phyloP scores from a whole-genome alignment of 148 eudicot genomes.

The Amaranthus hypochondriacus region DNA sequence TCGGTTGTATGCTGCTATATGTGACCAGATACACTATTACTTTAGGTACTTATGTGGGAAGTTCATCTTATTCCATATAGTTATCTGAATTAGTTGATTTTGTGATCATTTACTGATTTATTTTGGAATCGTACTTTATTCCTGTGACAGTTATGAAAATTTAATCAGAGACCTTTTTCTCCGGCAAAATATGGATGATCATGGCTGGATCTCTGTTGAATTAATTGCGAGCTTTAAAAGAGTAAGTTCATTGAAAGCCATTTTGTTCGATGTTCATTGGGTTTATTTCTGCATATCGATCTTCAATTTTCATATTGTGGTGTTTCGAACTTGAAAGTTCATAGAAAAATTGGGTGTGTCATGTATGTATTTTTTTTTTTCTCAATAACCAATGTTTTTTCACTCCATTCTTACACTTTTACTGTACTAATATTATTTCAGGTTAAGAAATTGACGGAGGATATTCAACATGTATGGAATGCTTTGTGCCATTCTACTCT shows the following conservation, averaged over 20 bases:
- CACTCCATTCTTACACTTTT: no score
- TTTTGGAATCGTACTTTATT: conserved; percentile 9
- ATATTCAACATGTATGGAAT: no score
- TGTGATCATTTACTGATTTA: neutral
- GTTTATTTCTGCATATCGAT: neutral
- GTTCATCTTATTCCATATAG: neutral
- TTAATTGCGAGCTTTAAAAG: conserved; percentile 65
- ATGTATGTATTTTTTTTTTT: no score
- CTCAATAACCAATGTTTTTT: no score
- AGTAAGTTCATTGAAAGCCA: conserved; percentile 33
- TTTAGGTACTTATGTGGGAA: conserved; percentile 51
- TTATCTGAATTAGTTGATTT: neutral
- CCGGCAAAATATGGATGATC: conserved; percentile 69
- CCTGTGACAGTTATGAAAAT: conserved; percentile 61
- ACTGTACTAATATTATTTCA: no score
- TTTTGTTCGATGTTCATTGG: conserved; percentile 8
- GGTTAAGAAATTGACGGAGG: no score
- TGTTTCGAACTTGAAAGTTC: no score
- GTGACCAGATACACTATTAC: conserved; percentile 72
- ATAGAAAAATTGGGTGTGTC: no score
- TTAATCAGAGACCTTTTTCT: conserved; percentile 64
- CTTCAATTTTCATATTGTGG: no score
- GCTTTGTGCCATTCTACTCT: no score
- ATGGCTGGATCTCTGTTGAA: conserved; percentile 78
- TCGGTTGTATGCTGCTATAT: conserved; percentile 43